Evolutionary conservation across 805 yeast genomes (phyloP), one percentile per base, ranked within the genome.

Genomic region (Lipomyces anomalus): DNA sequence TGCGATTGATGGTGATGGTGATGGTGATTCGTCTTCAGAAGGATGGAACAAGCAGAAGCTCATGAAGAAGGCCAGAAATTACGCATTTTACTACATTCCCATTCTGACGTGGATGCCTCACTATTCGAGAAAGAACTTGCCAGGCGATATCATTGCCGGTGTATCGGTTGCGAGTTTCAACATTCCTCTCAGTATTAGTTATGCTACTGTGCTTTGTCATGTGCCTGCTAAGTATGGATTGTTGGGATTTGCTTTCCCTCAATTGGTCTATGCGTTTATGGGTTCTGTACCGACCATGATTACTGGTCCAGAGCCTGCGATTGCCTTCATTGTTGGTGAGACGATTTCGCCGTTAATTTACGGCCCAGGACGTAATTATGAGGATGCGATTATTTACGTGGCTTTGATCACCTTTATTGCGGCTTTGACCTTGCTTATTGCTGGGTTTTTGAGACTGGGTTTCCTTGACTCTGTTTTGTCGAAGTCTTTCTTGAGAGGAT

Each of bases 291-390:
- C 95, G 0, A 82, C 81, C 48, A 78, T 88, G 82, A 79, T 87
- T 33, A 94, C 88, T 17, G 95, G 95, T 0, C 95, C 96, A 1
- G 94, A 88, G 62, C 89, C 90, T 17, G 89, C 95, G 0, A 79
- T 86, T 6, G 84, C 94, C 0, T 69, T 89, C 56, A 79, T 88
- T 11, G 79, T 84, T 22, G 95, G 95, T 1, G 90, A 83, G 56
- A 78, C 82, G 0, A 76, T 85, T 6, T 83, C 81, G 48, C 76
- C 72, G n/a, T 61, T 72, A 38, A 56, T 72, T 21, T 71, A 67
- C 20, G 78, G 68, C 54, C 67, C 57, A 9, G 67, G 63, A n/a
- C 57, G 52, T 13, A 40, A 52, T 2, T 42, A 42, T 9, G 44
- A 53, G 20, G 51, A 37, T 23, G 50, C 53, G 4, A 46, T 55